phyloP scores from a whole-genome alignment of 225 moss, liverwort and hornwort species.

The Asterella californica region DNA sequence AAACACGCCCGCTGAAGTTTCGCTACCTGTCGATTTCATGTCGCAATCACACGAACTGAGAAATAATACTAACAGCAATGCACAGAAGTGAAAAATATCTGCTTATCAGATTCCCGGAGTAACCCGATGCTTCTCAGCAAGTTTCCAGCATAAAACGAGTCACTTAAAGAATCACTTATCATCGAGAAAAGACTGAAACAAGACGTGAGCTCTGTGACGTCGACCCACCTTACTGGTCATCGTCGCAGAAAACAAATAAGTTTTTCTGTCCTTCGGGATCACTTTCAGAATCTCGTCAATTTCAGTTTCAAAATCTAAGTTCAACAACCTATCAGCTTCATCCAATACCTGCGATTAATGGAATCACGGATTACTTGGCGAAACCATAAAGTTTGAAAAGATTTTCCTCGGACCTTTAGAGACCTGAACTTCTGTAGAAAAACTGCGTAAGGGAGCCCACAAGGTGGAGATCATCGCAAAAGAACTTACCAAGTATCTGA shows the following conservation, averaged over 20 bases:
- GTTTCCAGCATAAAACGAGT: not conserved
- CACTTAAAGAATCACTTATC: not conserved
- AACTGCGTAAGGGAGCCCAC: too few species aligned
- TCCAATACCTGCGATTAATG: conserved; percentile 56
- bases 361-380: not conserved
- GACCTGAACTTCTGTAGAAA: too few species aligned
- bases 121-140: not conserved
- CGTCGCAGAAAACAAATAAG: conserved; percentile 86
- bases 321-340: conserved; percentile 86
- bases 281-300: conserved; percentile 92
- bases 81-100: not conserved
- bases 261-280: conserved; percentile 71
- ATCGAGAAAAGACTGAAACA: not conserved
- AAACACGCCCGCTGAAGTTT: conserved; percentile 91
- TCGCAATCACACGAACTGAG: not conserved
- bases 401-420: too few species aligned
- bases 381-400: not conserved
- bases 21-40: conserved; percentile 36
- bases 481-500: conserved; percentile 62
- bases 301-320: conserved; percentile 91
- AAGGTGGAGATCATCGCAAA: too few species aligned
- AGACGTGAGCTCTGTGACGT: not conserved
- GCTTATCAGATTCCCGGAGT: not conserved
- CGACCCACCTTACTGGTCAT: conserved; percentile 79
- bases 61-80: not conserved